Conservation (phyloP, 148 eudicot genomes). For the Rhododendron kiyosumense region DNA sequence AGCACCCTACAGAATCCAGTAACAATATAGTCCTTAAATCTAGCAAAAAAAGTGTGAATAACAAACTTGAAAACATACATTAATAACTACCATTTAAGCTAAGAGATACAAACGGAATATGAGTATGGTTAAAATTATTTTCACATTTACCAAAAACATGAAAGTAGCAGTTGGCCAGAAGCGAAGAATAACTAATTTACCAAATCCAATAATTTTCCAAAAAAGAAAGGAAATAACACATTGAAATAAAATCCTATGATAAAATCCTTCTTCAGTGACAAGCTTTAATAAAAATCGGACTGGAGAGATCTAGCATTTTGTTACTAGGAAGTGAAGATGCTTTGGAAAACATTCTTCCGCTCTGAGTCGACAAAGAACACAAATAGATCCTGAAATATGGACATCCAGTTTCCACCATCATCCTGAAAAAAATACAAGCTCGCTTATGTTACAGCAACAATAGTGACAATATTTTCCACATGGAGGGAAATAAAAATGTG, state of each 20-base stretch:
- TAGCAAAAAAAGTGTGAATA: not conserved
- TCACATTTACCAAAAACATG: not conserved
- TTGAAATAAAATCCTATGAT: not conserved
- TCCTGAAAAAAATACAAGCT: slow-evolving; percentile 32
- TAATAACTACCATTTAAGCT: not conserved
- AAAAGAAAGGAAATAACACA: not conserved
- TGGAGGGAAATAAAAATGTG: too few species aligned
- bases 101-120: not conserved
- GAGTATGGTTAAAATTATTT: not conserved
- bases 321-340: slow-evolving; percentile 49
- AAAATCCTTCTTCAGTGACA: slow-evolving; percentile 45
- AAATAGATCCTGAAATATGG: slow-evolving; percentile 46
- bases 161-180: not conserved
- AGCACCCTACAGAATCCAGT: not conserved
- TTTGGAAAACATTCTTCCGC: slow-evolving; percentile 46
- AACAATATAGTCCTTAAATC: not conserved
- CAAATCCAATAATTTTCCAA: not conserved
- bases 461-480: not conserved
- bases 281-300: slow-evolving; percentile 46
- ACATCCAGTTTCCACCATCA: slow-evolving; percentile 41
- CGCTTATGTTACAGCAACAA: not conserved
- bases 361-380: slow-evolving; percentile 55
- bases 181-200: not conserved
- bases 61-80: not conserved
- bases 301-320: slow-evolving; percentile 41